phyloP scores from a whole-genome alignment of 805 yeast genomes.

The Kodamaea fukazawae region DNA sequence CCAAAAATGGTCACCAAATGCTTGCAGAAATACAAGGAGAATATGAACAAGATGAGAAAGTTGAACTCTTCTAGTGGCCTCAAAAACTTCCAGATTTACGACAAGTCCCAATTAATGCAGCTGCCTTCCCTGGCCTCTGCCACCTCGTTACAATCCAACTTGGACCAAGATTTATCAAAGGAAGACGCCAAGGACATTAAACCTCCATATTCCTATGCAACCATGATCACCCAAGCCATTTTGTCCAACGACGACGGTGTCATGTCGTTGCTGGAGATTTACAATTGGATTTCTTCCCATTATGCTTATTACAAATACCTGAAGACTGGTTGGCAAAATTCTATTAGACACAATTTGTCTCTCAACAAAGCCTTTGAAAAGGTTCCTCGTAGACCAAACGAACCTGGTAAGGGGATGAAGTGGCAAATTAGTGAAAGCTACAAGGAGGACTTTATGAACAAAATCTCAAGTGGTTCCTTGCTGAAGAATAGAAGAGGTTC shows the following conservation, averaged over 20 bases:
- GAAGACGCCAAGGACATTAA: slow-evolving; percentile 92
- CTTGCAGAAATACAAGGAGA: slow-evolving; percentile 29
- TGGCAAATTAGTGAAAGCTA: slow-evolving; percentile 93
- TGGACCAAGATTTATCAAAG: slow-evolving; percentile 67
- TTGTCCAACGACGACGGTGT: slow-evolving; percentile 84
- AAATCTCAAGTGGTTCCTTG: slow-evolving; percentile 73
- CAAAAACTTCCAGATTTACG: slow-evolving; percentile 55
- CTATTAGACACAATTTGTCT: slow-evolving; percentile 91
- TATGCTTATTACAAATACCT: slow-evolving; percentile 91
- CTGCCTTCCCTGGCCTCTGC: slow-evolving; percentile 40
- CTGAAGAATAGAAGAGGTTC: slow-evolving; percentile 77
- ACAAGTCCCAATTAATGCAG: slow-evolving; percentile 37
- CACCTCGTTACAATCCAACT: slow-evolving; percentile 42
- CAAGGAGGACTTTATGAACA: slow-evolving; percentile 77
- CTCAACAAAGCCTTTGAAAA: slow-evolving; percentile 96
- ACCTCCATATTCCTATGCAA: slow-evolving; percentile 96
- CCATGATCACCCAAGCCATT: slow-evolving; percentile 97
- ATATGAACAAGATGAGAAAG: slow-evolving; percentile 20
- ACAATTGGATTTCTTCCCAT: slow-evolving; percentile 82
- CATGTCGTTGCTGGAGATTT: slow-evolving; percentile 85
- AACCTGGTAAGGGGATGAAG: slow-evolving; percentile 99
- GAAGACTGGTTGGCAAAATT: slow-evolving; percentile 98
- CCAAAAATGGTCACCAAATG: slow-evolving; percentile 42
- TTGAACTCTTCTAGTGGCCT: slow-evolving; percentile 12
- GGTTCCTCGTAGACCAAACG: slow-evolving; percentile 91